phyloP scores from a whole-genome alignment of 371 early-diverging fungal species.

The Blakeslea trispora region DNA sequence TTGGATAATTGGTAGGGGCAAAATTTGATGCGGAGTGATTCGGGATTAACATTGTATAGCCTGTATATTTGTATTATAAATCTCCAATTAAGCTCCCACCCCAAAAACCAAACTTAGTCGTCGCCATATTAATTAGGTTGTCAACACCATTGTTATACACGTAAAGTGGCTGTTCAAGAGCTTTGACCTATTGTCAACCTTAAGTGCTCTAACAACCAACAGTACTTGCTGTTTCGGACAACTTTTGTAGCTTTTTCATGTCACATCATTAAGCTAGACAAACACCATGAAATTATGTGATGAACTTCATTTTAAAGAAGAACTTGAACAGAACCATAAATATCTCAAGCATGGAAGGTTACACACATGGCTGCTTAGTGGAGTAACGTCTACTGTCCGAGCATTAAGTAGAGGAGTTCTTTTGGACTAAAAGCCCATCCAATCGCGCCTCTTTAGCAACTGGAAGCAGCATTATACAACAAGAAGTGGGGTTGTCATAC shows the following conservation, averaged over 20 bases:
- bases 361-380: slow-evolving; percentile 7
- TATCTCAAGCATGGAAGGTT: not conserved
- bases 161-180: too few relatives aligned
- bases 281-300: too few relatives aligned
- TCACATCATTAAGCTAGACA: too few relatives aligned
- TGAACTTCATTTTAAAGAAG: too few relatives aligned
- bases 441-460: slow-evolving; percentile 3
- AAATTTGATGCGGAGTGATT: slow-evolving; percentile 29
- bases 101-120: slow-evolving; percentile 18
- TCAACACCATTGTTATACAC: not conserved
- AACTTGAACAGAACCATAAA: too few relatives aligned
- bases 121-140: slow-evolving; percentile 1
- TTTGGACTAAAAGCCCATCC: not conserved
- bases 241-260: too few relatives aligned
- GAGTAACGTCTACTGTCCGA: not conserved
- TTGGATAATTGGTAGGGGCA: slow-evolving; percentile 34
- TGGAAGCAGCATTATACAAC: slow-evolving; percentile 1
- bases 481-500: slow-evolving; percentile 26
- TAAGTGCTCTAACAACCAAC: too few relatives aligned
- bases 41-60: slow-evolving; percentile 9
- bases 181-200: too few relatives aligned
- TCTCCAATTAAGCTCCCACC: slow-evolving; percentile 12
- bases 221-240: too few relatives aligned
- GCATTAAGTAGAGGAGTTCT: slow-evolving; percentile 1
- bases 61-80: slow-evolving; percentile 30